A percentile compares a stretch with the other conserved stretches of the same genome.
Evolutionary conservation across 768 basidiomycete genomes (phyloP).

Genomic region (Panus rudis): DNA sequence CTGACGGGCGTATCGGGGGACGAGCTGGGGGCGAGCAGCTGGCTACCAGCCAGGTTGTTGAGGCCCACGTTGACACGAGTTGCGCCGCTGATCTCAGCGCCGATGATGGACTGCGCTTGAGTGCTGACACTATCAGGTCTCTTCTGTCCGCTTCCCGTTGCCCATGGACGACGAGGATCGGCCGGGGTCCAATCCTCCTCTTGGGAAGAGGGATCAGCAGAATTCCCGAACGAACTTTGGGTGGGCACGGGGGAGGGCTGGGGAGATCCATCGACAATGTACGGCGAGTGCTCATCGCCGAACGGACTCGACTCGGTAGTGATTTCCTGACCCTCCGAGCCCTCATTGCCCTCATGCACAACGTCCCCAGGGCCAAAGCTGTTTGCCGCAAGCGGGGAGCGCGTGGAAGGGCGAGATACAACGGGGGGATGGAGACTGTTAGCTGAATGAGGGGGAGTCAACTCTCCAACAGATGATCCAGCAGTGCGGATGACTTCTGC

Average conservation of each 20-base stretch:
- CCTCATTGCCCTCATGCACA: conserved; percentile 37
- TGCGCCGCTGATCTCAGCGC: conserved; percentile 53
- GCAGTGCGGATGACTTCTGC: conserved; percentile 70
- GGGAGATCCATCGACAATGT: not conserved
- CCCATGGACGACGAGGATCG: conserved; percentile 36
- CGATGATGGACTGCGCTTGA: conserved; percentile 24
- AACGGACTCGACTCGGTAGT: conserved; percentile 45
- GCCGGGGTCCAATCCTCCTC: conserved; percentile 33
- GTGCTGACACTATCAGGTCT: conserved; percentile 6
- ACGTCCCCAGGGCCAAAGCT: conserved; percentile 70
- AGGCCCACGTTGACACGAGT: conserved; percentile 63
- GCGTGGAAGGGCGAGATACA: conserved; percentile 40
- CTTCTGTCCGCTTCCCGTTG: conserved; percentile 5
- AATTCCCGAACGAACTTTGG: conserved; percentile 32
- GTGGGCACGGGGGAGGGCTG: conserved; percentile 18
- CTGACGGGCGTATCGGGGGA: conserved; percentile 17
- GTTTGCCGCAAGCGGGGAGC: conserved; percentile 62
- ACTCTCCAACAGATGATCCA: conserved; percentile 21
- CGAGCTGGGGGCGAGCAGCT: not conserved
- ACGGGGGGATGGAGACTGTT: conserved; percentile 27
- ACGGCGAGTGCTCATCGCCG: conserved; percentile 47
- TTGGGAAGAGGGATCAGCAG: conserved; percentile 16
- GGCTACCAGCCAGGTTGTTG: conserved; percentile 23
- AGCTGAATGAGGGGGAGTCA: conserved; percentile 25
- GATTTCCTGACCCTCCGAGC: conserved; percentile 25